A percentile compares a stretch with the other conserved stretches of the same genome.
Conservation (phyloP, 176 grass and related monocot genomes). For the Phragmites australis region DNA sequence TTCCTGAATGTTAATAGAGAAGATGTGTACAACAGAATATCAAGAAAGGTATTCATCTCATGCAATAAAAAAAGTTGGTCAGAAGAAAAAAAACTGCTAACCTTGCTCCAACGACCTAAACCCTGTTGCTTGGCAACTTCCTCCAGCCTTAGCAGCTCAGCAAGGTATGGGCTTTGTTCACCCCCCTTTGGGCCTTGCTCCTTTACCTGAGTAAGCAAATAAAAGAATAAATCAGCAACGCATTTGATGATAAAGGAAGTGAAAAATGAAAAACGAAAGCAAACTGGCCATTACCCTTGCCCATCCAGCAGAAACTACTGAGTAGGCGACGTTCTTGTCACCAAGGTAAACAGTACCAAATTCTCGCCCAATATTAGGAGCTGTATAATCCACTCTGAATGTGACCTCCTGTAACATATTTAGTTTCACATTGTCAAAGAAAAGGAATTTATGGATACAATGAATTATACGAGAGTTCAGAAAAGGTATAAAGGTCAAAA, state of each 20-base stretch:
- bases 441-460: neutral
- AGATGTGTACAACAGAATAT: conserved; percentile 25
- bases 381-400: conserved; percentile 88
- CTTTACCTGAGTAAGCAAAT: conserved; percentile 59
- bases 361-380: conserved; percentile 84
- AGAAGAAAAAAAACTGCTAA: conserved; percentile 29
- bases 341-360: conserved; percentile 91
- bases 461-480: neutral
- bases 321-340: conserved; percentile 81
- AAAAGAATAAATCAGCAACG: conserved; percentile 26
- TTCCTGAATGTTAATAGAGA: conserved; percentile 51
- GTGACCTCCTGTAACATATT: conserved; percentile 70
- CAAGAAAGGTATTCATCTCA: conserved; percentile 18
- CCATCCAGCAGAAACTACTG: conserved; percentile 88
- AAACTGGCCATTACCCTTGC: conserved; percentile 57
- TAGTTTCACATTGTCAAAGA: conserved; percentile 17
- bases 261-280: neutral
- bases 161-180: conserved; percentile 67
- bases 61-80: neutral
- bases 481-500: conserved; percentile 5
- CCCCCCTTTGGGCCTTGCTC: conserved; percentile 73
- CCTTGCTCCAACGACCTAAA: conserved; percentile 96
- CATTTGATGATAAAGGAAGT: neutral
- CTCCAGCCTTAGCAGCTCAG: conserved; percentile 72
- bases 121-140: conserved; percentile 88